These are phyloP conservation scores for Chaetomium strumarium DNA, from an alignment of 2,329 filamentous ascomycete species.

Conservation along the genomic window DNA sequence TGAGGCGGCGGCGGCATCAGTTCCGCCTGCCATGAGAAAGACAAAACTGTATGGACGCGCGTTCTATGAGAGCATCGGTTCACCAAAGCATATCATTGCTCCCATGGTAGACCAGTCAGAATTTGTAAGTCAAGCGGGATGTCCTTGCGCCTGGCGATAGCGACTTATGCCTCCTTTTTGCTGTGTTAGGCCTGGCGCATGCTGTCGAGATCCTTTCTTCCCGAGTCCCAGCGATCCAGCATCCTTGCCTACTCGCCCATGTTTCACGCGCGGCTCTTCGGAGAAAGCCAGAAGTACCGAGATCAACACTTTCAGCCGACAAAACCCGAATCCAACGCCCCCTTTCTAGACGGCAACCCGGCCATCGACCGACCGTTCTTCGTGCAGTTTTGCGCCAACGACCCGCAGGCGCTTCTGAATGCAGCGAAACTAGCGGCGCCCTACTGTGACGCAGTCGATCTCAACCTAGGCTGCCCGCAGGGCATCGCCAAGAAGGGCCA, in stretches of 20 bases:
- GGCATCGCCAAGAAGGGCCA: conserved; percentile 86
- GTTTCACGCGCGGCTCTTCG: conserved; percentile 88
- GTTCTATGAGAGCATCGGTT: conserved; percentile 93
- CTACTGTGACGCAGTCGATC: conserved; percentile 89
- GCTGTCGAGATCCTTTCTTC: conserved; percentile 87
- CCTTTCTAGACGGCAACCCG: conserved; percentile 82
- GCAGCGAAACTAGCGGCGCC: conserved; percentile 75
- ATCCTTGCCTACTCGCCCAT: conserved; percentile 92
- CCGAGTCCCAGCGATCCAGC: conserved; percentile 54
- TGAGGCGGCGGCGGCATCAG: conserved; percentile 12
- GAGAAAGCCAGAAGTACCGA: conserved; percentile 69
- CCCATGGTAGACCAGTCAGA: conserved; percentile 99
- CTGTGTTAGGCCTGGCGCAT: conserved; percentile 82
- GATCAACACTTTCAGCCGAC: conserved; percentile 73
- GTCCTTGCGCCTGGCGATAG: neutral
- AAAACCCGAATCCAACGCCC: conserved; percentile 28
- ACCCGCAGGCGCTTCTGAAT: conserved; percentile 69
- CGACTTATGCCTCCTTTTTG: too few relatives aligned
- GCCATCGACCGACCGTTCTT: conserved; percentile 80
- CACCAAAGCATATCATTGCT: conserved; percentile 82
- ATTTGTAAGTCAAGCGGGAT: conserved; percentile 60
- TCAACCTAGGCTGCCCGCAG: conserved; percentile 94
- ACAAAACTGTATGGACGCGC: conserved; percentile 73
- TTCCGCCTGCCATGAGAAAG: conserved; percentile 10
- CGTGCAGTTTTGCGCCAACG: conserved; percentile 94